phyloP scores from a whole-genome alignment of 164 flowering plant genomes.

The Pachysandra terminalis region DNA sequence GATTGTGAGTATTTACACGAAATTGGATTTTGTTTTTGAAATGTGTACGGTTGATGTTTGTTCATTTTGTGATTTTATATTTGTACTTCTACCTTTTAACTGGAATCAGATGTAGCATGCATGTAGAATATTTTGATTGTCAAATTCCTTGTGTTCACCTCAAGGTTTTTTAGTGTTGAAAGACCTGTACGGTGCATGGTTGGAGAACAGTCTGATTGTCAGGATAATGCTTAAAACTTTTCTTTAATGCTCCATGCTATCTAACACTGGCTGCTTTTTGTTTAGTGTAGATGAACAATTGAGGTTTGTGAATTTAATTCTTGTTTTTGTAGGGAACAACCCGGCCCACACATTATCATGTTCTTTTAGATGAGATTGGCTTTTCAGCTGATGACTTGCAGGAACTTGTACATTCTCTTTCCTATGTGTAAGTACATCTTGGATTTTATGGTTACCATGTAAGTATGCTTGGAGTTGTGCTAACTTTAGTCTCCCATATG shows the following conservation, averaged over 20 bases:
- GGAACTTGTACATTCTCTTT: slow-evolving; percentile 75
- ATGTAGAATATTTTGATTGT: too few species aligned
- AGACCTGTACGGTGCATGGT: too few species aligned
- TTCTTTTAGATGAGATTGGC: slow-evolving; percentile 67
- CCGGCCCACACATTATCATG: slow-evolving; percentile 80
- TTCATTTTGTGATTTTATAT: neutral
- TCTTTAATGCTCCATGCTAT: neutral
- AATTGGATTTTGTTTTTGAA: neutral
- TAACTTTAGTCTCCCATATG: neutral
- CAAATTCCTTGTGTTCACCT: too few species aligned
- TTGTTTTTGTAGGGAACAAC: slow-evolving; percentile 53
- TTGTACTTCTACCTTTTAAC: neutral
- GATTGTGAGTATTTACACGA: slow-evolving; percentile 61
- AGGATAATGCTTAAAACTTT: neutral
- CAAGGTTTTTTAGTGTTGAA: too few species aligned
- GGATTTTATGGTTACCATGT: neutral
- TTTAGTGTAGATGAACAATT: too few species aligned
- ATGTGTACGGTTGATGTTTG: neutral
- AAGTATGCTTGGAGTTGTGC: neutral
- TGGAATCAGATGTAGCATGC: too few species aligned
- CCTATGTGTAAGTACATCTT: slow-evolving; percentile 65
- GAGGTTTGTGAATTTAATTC: neutral
- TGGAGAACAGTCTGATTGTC: too few species aligned
- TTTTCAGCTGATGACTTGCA: slow-evolving; percentile 73
- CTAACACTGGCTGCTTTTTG: neutral